A percentile compares a stretch with the other conserved stretches of the same genome.
Conservation (phyloP, 345 rosid species). For the Salix viminalis region DNA sequence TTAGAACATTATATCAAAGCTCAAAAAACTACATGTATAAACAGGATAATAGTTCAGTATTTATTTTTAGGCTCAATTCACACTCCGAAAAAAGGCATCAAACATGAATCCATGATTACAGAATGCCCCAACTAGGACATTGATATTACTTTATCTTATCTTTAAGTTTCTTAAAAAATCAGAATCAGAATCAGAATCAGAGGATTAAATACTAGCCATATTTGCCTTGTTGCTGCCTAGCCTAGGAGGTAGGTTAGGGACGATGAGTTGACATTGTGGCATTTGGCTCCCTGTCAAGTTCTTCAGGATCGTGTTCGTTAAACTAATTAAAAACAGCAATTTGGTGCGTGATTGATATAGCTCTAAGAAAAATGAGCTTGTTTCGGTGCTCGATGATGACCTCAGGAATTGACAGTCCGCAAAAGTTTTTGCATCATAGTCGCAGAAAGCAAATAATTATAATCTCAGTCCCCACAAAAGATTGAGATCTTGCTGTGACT, state of each 20-base stretch:
- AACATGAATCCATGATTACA: neutral
- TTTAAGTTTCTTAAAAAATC: neutral
- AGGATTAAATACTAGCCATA: neutral
- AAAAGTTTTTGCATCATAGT: neutral
- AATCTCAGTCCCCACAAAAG: slow-evolving; percentile 4
- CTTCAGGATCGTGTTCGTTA: neutral
- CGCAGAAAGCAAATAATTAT: too few species aligned
- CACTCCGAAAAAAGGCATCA: neutral
- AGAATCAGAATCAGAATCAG: neutral
- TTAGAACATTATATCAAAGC: neutral
- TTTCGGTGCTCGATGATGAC: slow-evolving; percentile 1
- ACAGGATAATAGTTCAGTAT: neutral
- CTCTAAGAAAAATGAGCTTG: neutral
- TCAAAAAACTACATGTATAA: neutral
- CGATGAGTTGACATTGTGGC: neutral
- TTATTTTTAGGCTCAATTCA: neutral
- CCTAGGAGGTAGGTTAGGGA: neutral
- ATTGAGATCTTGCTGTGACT: slow-evolving; percentile 2
- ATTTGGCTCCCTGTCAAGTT: neutral
- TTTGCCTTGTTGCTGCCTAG: neutral
- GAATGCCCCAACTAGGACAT: neutral
- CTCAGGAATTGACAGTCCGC: neutral
- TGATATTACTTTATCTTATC: neutral
- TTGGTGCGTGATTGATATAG: neutral
- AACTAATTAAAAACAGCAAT: neutral